These are phyloP conservation scores for Miscanthus lutarioriparius DNA, from an alignment of 176 grass and related monocot species.

Conservation along the genomic window DNA sequence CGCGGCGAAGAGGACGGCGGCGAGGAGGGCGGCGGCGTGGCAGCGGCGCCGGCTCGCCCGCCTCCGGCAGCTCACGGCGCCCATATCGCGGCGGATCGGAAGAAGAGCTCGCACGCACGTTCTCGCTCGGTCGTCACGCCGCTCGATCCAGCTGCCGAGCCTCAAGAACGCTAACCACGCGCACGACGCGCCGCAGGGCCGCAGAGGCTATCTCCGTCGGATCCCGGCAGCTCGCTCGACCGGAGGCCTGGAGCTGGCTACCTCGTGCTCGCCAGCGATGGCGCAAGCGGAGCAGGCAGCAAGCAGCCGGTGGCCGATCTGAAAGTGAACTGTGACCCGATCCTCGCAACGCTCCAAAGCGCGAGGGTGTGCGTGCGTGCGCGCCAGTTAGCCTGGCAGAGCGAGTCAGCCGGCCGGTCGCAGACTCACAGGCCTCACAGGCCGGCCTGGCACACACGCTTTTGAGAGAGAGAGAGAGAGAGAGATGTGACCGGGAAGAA, in stretches of 20 bases:
- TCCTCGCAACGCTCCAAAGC: not conserved
- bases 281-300: too few relatives aligned
- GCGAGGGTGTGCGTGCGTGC: not conserved
- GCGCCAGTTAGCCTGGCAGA: not conserved
- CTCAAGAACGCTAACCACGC: too few relatives aligned
- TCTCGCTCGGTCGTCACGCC: too few relatives aligned
- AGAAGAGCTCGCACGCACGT: not conserved
- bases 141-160: too few relatives aligned
- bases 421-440: not conserved
- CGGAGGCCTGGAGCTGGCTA: too few relatives aligned
- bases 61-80: not conserved
- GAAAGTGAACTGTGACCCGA: not conserved
- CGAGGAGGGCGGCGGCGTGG: not conserved
- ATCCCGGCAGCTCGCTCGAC: not conserved
- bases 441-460: not conserved
- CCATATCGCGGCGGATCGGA: not conserved
- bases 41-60: not conserved
- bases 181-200: too few relatives aligned
- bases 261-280: too few relatives aligned
- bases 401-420: not conserved
- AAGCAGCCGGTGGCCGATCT: not conserved
- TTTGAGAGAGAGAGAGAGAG: too few relatives aligned
- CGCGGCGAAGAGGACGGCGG: conserved; percentile 20
- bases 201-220: not conserved
- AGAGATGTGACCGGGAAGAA: too few relatives aligned